Base-by-base conservation (phyloP, 1,284 basidiomycete genomes). In the Ganoderma resinaceum region DNA sequence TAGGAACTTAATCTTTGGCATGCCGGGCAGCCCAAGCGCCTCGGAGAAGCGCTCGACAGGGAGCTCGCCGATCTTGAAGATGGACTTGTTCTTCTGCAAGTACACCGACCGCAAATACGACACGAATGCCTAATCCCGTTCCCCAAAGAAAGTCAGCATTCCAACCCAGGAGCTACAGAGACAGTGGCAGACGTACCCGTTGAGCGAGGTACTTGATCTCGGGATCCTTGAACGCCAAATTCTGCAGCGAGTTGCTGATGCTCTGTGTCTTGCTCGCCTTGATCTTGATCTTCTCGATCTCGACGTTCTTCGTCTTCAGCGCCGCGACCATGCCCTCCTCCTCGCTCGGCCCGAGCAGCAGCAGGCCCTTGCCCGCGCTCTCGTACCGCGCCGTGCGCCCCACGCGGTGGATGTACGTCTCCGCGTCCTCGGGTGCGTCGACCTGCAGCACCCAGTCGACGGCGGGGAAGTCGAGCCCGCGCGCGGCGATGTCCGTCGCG, bases 131-230 rank as follows among this genome's bases (percentile, higher is more conserved):
- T 98, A 78, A 42, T 6, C 33, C n/a, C 9, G 26, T 33, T 16
- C 70, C 37, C 63, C 62, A 18, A 38, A 18, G n/a, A n/a, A 59
- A 6, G 12, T 35, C 20, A 35, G 55, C 20, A 18, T 20, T 16
- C 7, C 7, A n/a, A 35, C 8, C 8, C 0, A 11, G 14, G 12
- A 11, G 18, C 18, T n/a, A 40, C 40, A 20, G n/a, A 35, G 14
- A 29, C 18, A 4, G 33, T 35, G 3, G 33, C 12, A 33, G 31
- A 86, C 91, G 70, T 77, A 96, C 95, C 67, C 95, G 84, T 79
- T 99, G 97, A 8, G 93, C 98, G 8, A 99, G 89, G 78, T 99
- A 98, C 80, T 99, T 99, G 80, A 99, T 93, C 79, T 99, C 96
- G 0, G 96, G 94, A 70, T 98, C 96, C 81, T 96, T 92, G 85